A percentile compares a stretch with the other conserved stretches of the same genome.
Conservation (phyloP, 768 basidiomycete species). For the Suillus fuscotomentosus region DNA sequence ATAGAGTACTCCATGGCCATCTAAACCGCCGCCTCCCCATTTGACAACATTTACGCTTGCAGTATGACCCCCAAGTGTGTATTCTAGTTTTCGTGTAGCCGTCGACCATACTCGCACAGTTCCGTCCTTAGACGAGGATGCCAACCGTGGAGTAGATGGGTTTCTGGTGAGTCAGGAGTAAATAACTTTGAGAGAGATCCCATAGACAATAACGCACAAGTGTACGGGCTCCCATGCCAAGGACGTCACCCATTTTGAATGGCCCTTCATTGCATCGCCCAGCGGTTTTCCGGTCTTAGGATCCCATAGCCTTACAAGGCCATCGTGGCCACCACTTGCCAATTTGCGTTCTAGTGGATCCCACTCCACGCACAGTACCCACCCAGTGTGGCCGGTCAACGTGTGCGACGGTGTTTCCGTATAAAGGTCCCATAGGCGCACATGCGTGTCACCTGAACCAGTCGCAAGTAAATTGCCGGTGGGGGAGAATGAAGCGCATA, state of each 20-base stretch:
- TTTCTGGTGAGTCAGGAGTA: conserved; percentile 49
- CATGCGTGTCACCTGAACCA: conserved; percentile 92
- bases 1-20: conserved; percentile 73
- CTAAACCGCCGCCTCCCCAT: conserved; percentile 87
- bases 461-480: conserved; percentile 91
- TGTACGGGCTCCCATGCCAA: conserved; percentile 97
- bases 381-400: conserved; percentile 86
- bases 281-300: conserved; percentile 87
- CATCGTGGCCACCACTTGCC: conserved; percentile 94
- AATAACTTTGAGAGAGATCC: conserved; percentile 8
- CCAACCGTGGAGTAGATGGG: conserved; percentile 73
- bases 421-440: conserved; percentile 90
- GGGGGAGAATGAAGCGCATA: conserved; percentile 95
- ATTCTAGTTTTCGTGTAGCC: conserved; percentile 67
- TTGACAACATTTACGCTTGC: conserved; percentile 93
- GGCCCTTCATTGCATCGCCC: conserved; percentile 88
- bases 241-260: conserved; percentile 95
- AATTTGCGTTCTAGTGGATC: conserved; percentile 88
- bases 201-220: conserved; percentile 49
- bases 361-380: conserved; percentile 98
- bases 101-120: conserved; percentile 96
- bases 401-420: conserved; percentile 91
- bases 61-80: conserved; percentile 88
- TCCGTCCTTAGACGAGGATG: conserved; percentile 94
- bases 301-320: conserved; percentile 92